These are phyloP conservation scores for Coelastrella sp. DNA, from an alignment of 139 green algal genomes.

Conservation along the genomic window DNA sequence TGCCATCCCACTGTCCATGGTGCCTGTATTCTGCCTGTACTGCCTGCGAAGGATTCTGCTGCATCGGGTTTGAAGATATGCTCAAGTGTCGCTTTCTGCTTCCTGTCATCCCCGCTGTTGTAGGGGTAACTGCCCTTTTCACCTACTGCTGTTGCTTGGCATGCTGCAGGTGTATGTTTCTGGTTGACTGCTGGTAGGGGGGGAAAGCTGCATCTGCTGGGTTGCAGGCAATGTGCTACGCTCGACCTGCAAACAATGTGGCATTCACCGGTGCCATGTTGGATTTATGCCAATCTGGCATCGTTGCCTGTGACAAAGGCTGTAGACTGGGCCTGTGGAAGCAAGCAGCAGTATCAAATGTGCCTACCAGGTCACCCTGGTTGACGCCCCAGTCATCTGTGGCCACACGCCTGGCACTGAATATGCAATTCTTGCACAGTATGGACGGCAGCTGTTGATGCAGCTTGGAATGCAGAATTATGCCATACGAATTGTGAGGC, in stretches of 20 bases:
- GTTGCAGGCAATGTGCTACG: background rate
- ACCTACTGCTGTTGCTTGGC: slow-evolving; percentile 26
- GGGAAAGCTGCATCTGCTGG: background rate
- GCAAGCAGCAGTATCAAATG: too few relatives aligned
- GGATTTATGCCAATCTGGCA: too few relatives aligned
- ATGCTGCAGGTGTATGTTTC: background rate
- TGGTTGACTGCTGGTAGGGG: background rate
- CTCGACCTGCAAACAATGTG: background rate
- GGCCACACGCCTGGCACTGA: too few relatives aligned
- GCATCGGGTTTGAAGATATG: slow-evolving; percentile 60
- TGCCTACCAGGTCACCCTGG: too few relatives aligned
- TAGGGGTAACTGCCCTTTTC: slow-evolving; percentile 44
- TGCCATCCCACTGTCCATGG: slow-evolving; percentile 60
- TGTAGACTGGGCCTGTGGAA: too few relatives aligned
- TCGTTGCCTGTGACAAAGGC: too few relatives aligned
- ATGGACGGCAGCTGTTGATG: too few relatives aligned
- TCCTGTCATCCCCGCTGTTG: slow-evolving; percentile 44
- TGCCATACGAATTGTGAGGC: too few relatives aligned
- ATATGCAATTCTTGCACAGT: too few relatives aligned
- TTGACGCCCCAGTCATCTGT: too few relatives aligned
- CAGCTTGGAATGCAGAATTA: too few relatives aligned
- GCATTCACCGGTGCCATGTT: too few relatives aligned
- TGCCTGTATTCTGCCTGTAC: slow-evolving; percentile 1
- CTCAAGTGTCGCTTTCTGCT: slow-evolving; percentile 72
- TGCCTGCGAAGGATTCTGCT: slow-evolving; percentile 3